Base-by-base conservation (phyloP, 495 filamentous ascomycete species). In the Aspergillus heteromorphus region DNA sequence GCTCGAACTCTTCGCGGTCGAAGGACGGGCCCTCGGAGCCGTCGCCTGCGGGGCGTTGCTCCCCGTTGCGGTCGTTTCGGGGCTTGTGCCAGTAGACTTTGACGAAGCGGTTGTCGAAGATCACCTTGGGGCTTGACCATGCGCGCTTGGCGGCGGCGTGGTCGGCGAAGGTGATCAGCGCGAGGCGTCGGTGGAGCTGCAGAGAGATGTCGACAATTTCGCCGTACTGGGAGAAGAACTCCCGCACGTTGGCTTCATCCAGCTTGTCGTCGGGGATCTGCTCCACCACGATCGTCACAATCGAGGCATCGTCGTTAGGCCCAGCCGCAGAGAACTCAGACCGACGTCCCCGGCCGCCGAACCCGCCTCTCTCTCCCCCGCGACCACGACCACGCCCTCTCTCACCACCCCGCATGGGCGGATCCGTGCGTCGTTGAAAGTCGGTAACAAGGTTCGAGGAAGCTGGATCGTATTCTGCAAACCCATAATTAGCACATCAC, bases 61-160 rank as follows among this genome's bases (percentile, higher is more conserved):
- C 66, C 25, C 62, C 63, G 34, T 70, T 72, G 36, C 57, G 64
- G 17, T 77, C 71, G 5, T 70, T 64, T 29, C 73, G 73, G 17
- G 85, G 80, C 58, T 88, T 92, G 67, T 88, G 81, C 93, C 93
- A 98, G 63, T 91, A 98, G 5, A 98, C 91, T 66, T 96, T 98
- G 41, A 98, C 93, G 61, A 98, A 98, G 17, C 93, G 80, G 58
- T 98, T 98, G 57, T 96, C 91, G 61, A 98, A 98, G 47, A 98
- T 90, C 45, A 89, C 88, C 64, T 95, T 95, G 0, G 93, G 93
- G 38, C 90, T 96, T 14, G 85, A 83, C 72, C 91, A 97, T 2
- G 93, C 93, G 16, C 83, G 79, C 57, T 87, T 84, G 14, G 93
- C 93, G 40, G 85, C 74, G 11, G 76, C 78, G 75, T 87, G 89